Percentiles rank a stretch among this genome's conserved stretches.
These are phyloP conservation scores for Pseudonitzschia pungens DNA, from an alignment of 108 stramenopile species.

Conservation along the genomic window DNA sequence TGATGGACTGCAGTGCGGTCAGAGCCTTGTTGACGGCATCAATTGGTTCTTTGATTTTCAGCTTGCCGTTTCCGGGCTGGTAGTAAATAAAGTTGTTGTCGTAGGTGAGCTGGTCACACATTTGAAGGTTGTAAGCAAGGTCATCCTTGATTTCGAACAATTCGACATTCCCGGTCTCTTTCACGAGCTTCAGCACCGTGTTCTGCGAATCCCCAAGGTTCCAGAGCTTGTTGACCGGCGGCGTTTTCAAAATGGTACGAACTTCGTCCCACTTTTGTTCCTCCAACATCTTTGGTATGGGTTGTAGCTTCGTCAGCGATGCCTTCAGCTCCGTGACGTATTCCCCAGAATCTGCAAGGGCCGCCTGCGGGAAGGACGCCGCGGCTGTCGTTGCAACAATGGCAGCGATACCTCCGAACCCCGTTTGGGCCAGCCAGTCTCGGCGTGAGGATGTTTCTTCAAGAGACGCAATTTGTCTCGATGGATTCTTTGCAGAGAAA, in stretches of 20 bases:
- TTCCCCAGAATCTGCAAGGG: conserved; percentile 15
- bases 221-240: conserved; percentile 73
- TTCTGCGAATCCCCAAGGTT: conserved; percentile 73
- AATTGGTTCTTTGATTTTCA: conserved; percentile 62
- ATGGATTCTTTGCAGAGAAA: conserved; percentile 1
- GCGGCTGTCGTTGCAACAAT: neutral
- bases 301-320: conserved; percentile 38
- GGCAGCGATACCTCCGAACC: neutral
- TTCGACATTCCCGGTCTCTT: conserved; percentile 59
- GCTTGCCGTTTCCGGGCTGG: conserved; percentile 72
- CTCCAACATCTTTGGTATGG: conserved; percentile 53
- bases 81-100: conserved; percentile 75
- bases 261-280: conserved; percentile 70
- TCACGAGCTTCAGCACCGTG: conserved; percentile 58
- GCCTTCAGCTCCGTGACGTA: conserved; percentile 36
- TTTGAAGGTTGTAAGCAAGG: conserved; percentile 59
- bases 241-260: conserved; percentile 70
- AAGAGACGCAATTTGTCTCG: neutral
- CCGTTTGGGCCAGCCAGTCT: conserved; percentile 8
- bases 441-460: neutral
- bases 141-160: conserved; percentile 77
- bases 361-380: conserved; percentile 2
- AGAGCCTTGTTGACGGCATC: conserved; percentile 58
- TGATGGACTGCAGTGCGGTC: conserved; percentile 29
- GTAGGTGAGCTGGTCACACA: conserved; percentile 79